phyloP scores from a whole-genome alignment of 139 green algal genomes.

The Asterochloris sp. region DNA sequence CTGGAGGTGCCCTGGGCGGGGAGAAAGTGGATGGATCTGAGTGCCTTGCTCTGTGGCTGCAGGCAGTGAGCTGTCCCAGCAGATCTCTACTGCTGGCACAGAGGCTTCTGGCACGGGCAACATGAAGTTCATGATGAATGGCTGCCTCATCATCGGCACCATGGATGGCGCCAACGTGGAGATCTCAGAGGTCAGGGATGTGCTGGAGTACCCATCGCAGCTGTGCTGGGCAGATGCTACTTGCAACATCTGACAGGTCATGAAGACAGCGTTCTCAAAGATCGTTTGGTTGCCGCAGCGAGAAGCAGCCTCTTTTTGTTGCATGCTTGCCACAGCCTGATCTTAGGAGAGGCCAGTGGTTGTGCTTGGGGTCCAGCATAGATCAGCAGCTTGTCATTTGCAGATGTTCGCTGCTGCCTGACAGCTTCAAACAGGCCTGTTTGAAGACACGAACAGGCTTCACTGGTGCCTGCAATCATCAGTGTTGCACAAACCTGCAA shows the following conservation, averaged over 20 bases:
- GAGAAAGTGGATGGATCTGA: too few relatives aligned
- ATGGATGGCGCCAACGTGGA: conserved; percentile 99
- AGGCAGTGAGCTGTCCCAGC: conserved; percentile 86
- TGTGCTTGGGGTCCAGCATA: too few relatives aligned
- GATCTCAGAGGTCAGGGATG: conserved; percentile 85
- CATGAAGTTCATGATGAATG: conserved; percentile 99
- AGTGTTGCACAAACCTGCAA: background rate
- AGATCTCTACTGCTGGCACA: conserved; percentile 97
- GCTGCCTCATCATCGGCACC: conserved; percentile 89
- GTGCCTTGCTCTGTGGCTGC: background rate
- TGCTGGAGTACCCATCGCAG: background rate
- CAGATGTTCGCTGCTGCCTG: too few relatives aligned
- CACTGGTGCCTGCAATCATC: too few relatives aligned
- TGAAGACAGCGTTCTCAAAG: background rate
- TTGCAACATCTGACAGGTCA: background rate
- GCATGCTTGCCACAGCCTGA: too few relatives aligned
- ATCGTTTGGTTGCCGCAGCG: too few relatives aligned
- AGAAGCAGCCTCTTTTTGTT: too few relatives aligned
- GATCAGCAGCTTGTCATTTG: too few relatives aligned
- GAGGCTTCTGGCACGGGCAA: conserved; percentile 96
- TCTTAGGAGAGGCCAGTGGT: too few relatives aligned
- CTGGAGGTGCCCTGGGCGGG: too few relatives aligned
- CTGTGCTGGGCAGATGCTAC: background rate
- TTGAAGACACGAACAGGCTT: too few relatives aligned
- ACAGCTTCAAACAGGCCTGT: too few relatives aligned